Conservation (phyloP, 2,329 filamentous ascomycete genomes). For the Hymenoscyphus albidus region DNA sequence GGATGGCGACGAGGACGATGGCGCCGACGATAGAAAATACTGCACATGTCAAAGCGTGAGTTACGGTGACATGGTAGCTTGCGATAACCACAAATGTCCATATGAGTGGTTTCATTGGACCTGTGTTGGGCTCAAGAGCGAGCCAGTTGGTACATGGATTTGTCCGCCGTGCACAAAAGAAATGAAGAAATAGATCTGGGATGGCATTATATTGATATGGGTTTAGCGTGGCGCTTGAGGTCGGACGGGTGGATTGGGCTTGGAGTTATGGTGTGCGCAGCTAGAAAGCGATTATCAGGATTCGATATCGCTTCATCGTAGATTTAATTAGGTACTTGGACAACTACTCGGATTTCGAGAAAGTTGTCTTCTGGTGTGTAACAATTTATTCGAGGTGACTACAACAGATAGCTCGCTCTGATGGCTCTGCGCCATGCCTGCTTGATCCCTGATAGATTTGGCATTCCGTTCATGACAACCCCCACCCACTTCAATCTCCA, state of each 20-base stretch:
- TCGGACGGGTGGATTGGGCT: background rate
- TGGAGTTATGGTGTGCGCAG: background rate
- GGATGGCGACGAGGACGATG: conserved; percentile 62
- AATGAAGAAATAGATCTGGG: conserved; percentile 15
- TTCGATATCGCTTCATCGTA: background rate
- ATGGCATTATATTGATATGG: background rate
- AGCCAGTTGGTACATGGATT: conserved; percentile 65
- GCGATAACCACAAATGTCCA: conserved; percentile 76
- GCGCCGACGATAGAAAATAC: conserved; percentile 72
- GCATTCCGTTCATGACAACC: background rate
- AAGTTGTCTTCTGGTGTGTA: background rate
- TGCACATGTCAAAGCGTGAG: conserved; percentile 80
- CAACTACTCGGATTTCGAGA: background rate
- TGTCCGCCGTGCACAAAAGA: conserved; percentile 58
- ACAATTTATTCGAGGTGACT: background rate
- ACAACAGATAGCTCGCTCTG: background rate
- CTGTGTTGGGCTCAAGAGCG: conserved; percentile 64
- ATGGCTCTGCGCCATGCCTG: background rate
- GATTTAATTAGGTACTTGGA: background rate
- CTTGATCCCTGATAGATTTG: background rate
- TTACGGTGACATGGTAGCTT: conserved; percentile 85
- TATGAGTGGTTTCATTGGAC: conserved; percentile 89
- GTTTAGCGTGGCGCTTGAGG: conserved; percentile 12
- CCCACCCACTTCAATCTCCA: too few relatives aligned
- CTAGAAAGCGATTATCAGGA: background rate